Conservation (phyloP, 768 basidiomycete genomes). For the Hemileccinum rubropunctum region DNA sequence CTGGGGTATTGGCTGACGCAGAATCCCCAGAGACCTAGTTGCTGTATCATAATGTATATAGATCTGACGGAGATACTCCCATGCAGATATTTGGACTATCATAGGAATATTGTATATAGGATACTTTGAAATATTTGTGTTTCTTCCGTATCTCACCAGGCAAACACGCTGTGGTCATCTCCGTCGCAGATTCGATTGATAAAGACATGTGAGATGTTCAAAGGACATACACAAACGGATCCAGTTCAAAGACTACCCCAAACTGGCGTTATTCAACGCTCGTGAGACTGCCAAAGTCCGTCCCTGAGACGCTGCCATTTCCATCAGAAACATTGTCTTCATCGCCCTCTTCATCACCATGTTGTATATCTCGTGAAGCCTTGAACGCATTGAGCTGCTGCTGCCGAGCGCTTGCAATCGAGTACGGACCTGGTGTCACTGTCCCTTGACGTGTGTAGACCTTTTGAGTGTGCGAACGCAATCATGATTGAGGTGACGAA, state of each 20-base stretch:
- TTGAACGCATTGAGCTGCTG: constrained; percentile 21
- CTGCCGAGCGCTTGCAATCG: constrained; percentile 18
- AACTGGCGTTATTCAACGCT: constrained; percentile 41
- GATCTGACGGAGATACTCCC: constrained; percentile 4
- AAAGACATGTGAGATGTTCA: not conserved
- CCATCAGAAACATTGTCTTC: constrained; percentile 37
- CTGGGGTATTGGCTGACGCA: constrained; percentile 22
- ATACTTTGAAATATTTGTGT: not conserved
- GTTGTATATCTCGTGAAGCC: constrained; percentile 12
- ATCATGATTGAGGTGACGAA: constrained; percentile 41
- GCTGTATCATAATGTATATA: not conserved
- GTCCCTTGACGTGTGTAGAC: constrained; percentile 31
- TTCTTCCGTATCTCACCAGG: not conserved
- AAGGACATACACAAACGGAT: constrained; percentile 6
- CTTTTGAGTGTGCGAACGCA: constrained; percentile 36
- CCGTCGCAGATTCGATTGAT: not conserved
- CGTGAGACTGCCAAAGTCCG: constrained; percentile 48
- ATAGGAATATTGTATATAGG: constrained; percentile 6
- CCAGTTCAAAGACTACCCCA: not conserved
- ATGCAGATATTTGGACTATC: constrained; percentile 10
- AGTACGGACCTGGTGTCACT: constrained; percentile 20
- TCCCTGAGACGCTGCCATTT: constrained; percentile 39
- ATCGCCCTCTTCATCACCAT: constrained; percentile 18
- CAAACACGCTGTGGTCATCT: not conserved
- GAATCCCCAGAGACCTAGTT: constrained; percentile 17